These are phyloP conservation scores for Arthrobotrys conoides DNA, from an alignment of 2,329 filamentous ascomycete genomes.

Conservation along the genomic window DNA sequence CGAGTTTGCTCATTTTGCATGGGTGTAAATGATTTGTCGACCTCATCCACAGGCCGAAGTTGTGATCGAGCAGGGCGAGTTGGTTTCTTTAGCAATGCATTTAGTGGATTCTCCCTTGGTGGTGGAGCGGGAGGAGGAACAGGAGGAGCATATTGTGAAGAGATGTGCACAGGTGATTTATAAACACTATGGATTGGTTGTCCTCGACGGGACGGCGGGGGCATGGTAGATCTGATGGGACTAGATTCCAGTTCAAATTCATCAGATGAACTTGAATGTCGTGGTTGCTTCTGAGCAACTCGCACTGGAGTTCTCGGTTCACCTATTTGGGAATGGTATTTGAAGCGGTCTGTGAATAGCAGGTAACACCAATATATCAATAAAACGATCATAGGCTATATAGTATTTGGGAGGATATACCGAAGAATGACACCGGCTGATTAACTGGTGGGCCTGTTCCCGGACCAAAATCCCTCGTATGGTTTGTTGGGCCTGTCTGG, in stretches of 20 bases:
- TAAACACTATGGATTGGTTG: not conserved
- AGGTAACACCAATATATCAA: not conserved
- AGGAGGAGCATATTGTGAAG: not conserved
- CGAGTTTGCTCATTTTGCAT: not conserved
- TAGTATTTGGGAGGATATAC: conserved; percentile 14
- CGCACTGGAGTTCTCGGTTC: conserved; percentile 45
- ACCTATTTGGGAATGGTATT: conserved; percentile 22
- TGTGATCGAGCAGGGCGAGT: not conserved
- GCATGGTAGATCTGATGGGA: conserved; percentile 26
- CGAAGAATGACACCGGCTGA: conserved; percentile 38
- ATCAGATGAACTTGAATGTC: conserved; percentile 43
- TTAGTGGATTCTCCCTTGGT: conserved; percentile 42
- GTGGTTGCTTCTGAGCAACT: conserved; percentile 12
- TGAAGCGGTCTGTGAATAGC: conserved; percentile 46
- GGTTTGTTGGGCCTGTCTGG: conserved; percentile 17
- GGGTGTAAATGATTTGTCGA: not conserved
- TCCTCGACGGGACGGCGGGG: conserved; percentile 25
- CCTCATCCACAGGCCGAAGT: not conserved
- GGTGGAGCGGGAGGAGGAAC: not conserved
- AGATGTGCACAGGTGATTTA: conserved; percentile 3
- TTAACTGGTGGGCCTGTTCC: not conserved
- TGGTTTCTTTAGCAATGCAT: conserved; percentile 35
- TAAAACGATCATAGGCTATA: not conserved
- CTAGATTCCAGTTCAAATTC: conserved; percentile 38
- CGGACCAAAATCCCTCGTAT: not conserved